These are phyloP conservation scores for Candida alai DNA, from an alignment of 805 yeast genomes.

Conservation along the genomic window DNA sequence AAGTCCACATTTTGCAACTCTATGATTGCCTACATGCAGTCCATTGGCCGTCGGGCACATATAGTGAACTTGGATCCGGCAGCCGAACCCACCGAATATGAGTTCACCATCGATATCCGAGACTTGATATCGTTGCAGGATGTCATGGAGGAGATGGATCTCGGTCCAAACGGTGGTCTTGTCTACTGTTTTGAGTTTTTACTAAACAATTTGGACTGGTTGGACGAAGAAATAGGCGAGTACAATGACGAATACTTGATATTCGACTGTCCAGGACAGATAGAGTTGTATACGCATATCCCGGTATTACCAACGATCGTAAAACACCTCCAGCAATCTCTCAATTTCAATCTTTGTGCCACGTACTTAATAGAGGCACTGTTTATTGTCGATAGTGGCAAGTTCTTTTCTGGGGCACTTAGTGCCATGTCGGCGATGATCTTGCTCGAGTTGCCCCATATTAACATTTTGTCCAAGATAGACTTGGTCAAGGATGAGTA, in stretches of 20 bases:
- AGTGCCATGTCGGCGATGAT: slow-evolving; percentile 99
- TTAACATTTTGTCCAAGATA: slow-evolving; percentile 80
- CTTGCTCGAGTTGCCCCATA: slow-evolving; percentile 88
- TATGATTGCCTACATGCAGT: slow-evolving; percentile 81
- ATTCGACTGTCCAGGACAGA: slow-evolving; percentile 97
- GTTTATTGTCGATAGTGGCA: slow-evolving; percentile 83
- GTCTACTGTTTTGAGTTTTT: slow-evolving; percentile 92
- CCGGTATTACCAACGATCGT: slow-evolving; percentile 90
- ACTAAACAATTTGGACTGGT: slow-evolving; percentile 89
- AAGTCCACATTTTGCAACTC: slow-evolving; percentile 89
- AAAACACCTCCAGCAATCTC: slow-evolving; percentile 71
- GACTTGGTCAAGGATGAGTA: slow-evolving; percentile 82
- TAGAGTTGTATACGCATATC: slow-evolving; percentile 89
- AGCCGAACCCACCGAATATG: slow-evolving; percentile 88
- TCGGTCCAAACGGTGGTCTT: slow-evolving; percentile 95
- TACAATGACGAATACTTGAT: slow-evolving; percentile 90
- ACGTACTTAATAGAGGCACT: slow-evolving; percentile 92
- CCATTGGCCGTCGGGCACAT: slow-evolving; percentile 89
- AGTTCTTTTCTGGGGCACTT: slow-evolving; percentile 92
- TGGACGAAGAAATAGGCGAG: slow-evolving; percentile 96
- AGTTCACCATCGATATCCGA: slow-evolving; percentile 87
- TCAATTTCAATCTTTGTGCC: slow-evolving; percentile 88
- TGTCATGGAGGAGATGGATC: slow-evolving; percentile 89
- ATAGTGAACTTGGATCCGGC: slow-evolving; percentile 96
- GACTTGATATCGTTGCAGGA: slow-evolving; percentile 88